A percentile compares a stretch with the other conserved stretches of the same genome.
These are phyloP conservation scores for Tuber aestivum DNA, from an alignment of 495 filamentous ascomycete species.

Conservation along the genomic window DNA sequence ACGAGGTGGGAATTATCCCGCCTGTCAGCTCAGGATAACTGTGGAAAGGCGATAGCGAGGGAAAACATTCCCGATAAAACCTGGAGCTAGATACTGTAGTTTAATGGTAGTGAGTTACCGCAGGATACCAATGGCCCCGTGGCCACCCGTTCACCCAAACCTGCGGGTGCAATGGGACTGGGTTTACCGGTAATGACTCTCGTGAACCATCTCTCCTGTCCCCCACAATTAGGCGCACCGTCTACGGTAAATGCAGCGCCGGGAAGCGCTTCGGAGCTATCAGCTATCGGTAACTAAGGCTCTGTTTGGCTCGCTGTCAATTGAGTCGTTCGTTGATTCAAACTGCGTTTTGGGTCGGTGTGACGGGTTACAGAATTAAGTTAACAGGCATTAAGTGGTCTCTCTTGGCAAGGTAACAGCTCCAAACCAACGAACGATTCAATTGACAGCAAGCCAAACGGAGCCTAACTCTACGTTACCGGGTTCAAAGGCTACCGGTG, in stretches of 20 bases:
- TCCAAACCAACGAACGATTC: no score
- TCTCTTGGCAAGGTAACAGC: no score
- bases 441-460: no score
- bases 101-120: neutral
- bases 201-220: neutral
- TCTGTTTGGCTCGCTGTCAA: no score
- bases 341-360: no score
- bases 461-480: no score
- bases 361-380: no score
- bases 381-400: no score
- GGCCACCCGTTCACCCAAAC: neutral
- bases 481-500: neutral
- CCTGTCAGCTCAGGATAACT: conserved; percentile 80
- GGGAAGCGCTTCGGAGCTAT: neutral
- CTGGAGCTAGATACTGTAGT: neutral
- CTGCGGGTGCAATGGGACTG: neutral
- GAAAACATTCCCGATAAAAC: neutral
- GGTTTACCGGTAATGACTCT: neutral
- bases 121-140: neutral
- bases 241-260: neutral
- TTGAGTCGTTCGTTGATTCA: no score
- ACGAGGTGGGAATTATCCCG: conserved; percentile 92
- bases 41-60: neutral
- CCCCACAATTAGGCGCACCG: neutral
- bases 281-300: neutral